Conservation (phyloP, 2,329 filamentous ascomycete species). For the Trichophyton mentagrophytes region DNA sequence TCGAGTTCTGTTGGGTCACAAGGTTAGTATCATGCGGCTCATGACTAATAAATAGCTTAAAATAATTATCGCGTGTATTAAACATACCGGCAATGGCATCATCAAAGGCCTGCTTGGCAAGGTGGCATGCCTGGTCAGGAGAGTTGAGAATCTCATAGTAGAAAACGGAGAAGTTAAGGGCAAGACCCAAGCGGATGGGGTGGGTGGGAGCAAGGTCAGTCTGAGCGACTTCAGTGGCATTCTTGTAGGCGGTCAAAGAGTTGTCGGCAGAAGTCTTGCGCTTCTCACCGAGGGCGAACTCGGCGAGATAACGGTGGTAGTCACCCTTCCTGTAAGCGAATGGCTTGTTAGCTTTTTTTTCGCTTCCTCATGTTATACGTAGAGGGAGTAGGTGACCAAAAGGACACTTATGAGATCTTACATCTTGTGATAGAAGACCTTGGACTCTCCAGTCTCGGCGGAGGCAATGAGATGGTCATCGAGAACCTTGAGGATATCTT, state of each 20-base stretch:
- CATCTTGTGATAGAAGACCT: conserved; percentile 99
- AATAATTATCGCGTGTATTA: not conserved
- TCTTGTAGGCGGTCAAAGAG: conserved; percentile 95
- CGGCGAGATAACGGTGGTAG: conserved; percentile 97
- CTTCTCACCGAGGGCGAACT: conserved; percentile 89
- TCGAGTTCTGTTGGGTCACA: conserved; percentile 61
- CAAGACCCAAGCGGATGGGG: conserved; percentile 83
- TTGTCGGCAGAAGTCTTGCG: conserved; percentile 89
- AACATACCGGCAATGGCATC: conserved; percentile 75
- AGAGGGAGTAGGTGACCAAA: not conserved
- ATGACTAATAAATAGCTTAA: not conserved
- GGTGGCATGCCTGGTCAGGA: conserved; percentile 93
- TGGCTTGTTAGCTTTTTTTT: not conserved
- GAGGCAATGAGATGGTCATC: conserved; percentile 89
- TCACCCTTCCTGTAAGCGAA: conserved; percentile 78
- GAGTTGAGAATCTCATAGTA: conserved; percentile 99
- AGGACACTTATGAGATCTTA: conserved; percentile 31
- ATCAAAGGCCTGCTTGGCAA: conserved; percentile 90
- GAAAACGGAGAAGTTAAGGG: conserved; percentile 95
- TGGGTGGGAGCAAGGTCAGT: conserved; percentile 83
- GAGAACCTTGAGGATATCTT: conserved; percentile 90
- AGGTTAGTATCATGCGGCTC: not conserved
- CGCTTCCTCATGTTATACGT: not conserved
- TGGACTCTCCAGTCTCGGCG: conserved; percentile 90
- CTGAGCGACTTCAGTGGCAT: conserved; percentile 77